These are phyloP conservation scores for Asparagopsis taxiformis DNA, from an alignment of 31 red algal genomes.

Conservation along the genomic window DNA sequence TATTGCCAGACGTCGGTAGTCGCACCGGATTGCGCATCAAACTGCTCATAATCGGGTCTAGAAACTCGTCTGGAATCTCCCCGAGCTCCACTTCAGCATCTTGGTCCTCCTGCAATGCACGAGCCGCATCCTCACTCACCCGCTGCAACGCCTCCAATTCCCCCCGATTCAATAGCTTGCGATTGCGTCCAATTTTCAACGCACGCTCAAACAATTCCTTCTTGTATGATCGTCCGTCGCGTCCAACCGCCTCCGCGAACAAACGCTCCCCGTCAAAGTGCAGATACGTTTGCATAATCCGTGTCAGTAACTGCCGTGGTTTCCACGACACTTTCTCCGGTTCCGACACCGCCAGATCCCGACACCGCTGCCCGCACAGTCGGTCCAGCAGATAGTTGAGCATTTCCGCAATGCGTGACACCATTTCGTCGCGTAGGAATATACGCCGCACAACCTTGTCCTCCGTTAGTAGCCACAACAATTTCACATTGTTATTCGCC, in stretches of 20 bases:
- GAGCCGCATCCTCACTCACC: constrained; percentile 31
- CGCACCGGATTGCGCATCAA: constrained; percentile 95
- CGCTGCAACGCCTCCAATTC: constrained; percentile 42
- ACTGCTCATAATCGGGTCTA: constrained; percentile 95
- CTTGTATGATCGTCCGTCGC: constrained; percentile 90
- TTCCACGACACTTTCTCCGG: constrained; percentile 87
- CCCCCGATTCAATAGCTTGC: constrained; percentile 28
- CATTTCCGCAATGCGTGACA: constrained; percentile 92
- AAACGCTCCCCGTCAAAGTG: constrained; percentile 64
- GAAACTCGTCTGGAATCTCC: constrained; percentile 94
- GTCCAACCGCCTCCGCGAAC: constrained; percentile 79
- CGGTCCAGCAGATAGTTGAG: constrained; percentile 93
- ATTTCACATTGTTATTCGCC: constrained; percentile 85
- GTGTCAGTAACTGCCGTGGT: constrained; percentile 71
- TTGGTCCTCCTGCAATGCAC: constrained; percentile 53
- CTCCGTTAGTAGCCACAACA: constrained; percentile 86
- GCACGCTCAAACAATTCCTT: constrained; percentile 72
- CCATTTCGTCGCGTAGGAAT: constrained; percentile 95
- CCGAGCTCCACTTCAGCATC: constrained; percentile 82
- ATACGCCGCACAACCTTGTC: constrained; percentile 70
- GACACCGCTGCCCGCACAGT: constrained; percentile 81
- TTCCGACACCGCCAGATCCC: constrained; percentile 78
- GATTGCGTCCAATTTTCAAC: constrained; percentile 29
- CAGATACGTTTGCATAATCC: constrained; percentile 86
- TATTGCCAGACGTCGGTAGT: constrained; percentile 90